Evolutionary conservation across 2,329 filamentous ascomycete genomes (phyloP).

Genomic region (Scopulariopsis brevicaulis): DNA sequence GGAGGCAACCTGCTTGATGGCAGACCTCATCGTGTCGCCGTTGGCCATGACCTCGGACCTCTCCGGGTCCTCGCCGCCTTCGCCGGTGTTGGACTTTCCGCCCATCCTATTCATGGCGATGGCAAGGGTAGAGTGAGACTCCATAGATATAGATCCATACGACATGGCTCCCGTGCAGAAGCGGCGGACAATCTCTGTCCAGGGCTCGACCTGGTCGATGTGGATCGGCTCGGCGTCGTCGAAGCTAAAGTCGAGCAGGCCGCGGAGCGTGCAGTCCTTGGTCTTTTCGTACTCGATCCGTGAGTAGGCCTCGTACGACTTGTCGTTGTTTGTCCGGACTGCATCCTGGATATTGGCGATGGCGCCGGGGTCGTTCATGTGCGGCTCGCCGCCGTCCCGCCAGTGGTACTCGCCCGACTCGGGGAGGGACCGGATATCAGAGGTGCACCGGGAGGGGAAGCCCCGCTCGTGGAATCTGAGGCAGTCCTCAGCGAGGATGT

Average conservation of each 20-base stretch:
- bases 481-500: slow-evolving; percentile 85
- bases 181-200: slow-evolving; percentile 93
- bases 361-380: slow-evolving; percentile 87
- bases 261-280: slow-evolving; percentile 89
- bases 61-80: slow-evolving; percentile 93
- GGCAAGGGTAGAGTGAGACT: slow-evolving; percentile 89
- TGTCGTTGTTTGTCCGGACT: slow-evolving; percentile 93
- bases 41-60: slow-evolving; percentile 78
- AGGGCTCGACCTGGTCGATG: slow-evolving; percentile 94
- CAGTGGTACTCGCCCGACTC: slow-evolving; percentile 98
- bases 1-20: slow-evolving; percentile 95
- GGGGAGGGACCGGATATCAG: slow-evolving; percentile 66
- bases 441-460: slow-evolving; percentile 70
- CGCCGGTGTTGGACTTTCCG: slow-evolving; percentile 94
- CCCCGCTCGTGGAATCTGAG: slow-evolving; percentile 93
- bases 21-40: slow-evolving; percentile 92
- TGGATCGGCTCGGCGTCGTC: slow-evolving; percentile 76
- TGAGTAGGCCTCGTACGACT: slow-evolving; percentile 95
- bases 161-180: slow-evolving; percentile 98
- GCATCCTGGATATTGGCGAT: slow-evolving; percentile 97
- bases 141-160: slow-evolving; percentile 97
- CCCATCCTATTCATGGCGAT: slow-evolving; percentile 95
- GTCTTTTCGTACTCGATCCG: slow-evolving; percentile 90
- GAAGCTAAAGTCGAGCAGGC: slow-evolving; percentile 92
- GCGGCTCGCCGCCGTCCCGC: slow-evolving; percentile 90